Conservation (phyloP, 495 filamentous ascomycete species). For the Patellaria atrata region DNA sequence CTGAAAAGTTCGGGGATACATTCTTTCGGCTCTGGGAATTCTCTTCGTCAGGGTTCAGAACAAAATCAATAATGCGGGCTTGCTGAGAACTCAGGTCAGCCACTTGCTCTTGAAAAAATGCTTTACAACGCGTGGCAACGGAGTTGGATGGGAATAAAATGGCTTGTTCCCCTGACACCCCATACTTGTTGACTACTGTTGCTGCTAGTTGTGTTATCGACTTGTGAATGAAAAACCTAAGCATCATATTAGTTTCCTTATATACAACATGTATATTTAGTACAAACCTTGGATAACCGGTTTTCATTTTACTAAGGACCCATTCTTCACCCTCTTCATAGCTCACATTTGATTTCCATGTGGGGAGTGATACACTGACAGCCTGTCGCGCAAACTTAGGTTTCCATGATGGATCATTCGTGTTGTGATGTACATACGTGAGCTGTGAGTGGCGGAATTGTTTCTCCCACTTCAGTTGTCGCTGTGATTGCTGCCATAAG, state of each 20-base stretch:
- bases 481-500: too few species aligned
- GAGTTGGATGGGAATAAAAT: constrained; percentile 65
- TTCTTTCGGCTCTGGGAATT: constrained; percentile 9
- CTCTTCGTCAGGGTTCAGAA: constrained; percentile 32
- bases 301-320: constrained; percentile 72
- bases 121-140: constrained; percentile 51
- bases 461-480: constrained; percentile 17
- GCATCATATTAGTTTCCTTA: constrained; percentile 3
- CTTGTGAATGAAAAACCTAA: constrained; percentile 77
- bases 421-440: constrained; percentile 20
- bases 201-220: constrained; percentile 59
- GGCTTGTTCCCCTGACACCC: constrained; percentile 46
- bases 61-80: constrained; percentile 54
- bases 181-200: constrained; percentile 51
- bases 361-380: constrained; percentile 88
- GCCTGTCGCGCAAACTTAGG: constrained; percentile 44
- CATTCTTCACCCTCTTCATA: constrained; percentile 88
- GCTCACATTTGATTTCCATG: constrained; percentile 78
- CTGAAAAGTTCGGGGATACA: constrained; percentile 39
- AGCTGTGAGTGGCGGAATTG: constrained; percentile 17
- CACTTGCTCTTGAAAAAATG: constrained; percentile 51
- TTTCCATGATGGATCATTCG: constrained; percentile 3
- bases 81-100: constrained; percentile 32
- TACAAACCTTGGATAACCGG: constrained; percentile 75
- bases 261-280: constrained; percentile 1